These are phyloP conservation scores for Apiotrichum sp. DNA, from an alignment of 1,284 basidiomycete species.

Conservation along the genomic window DNA sequence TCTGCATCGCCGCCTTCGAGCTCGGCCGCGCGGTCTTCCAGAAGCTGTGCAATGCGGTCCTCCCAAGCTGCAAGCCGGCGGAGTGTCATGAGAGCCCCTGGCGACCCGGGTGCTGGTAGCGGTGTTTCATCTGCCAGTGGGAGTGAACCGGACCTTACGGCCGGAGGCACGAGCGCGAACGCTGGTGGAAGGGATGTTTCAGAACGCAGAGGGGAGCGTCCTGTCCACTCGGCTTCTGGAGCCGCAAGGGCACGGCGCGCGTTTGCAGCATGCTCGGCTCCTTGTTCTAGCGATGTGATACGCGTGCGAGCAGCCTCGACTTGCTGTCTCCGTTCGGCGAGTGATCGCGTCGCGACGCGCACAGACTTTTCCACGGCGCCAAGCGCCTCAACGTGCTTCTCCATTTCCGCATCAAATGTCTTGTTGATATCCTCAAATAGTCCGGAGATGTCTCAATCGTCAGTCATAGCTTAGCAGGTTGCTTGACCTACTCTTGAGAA, in stretches of 20 bases:
- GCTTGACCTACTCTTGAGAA: slow-evolving; percentile 64
- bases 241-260: slow-evolving; percentile 64
- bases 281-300: slow-evolving; percentile 68
- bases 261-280: slow-evolving; percentile 69
- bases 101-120: slow-evolving; percentile 51
- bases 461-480: no score
- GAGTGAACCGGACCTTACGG: slow-evolving; percentile 49
- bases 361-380: slow-evolving; percentile 80
- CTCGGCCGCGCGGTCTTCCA: slow-evolving; percentile 62
- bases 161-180: slow-evolving; percentile 26
- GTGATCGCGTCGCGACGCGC: slow-evolving; percentile 78
- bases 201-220: slow-evolving; percentile 53
- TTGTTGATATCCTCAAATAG: slow-evolving; percentile 71
- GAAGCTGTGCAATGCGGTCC: slow-evolving; percentile 63
- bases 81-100: slow-evolving; percentile 61
- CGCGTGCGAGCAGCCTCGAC: slow-evolving; percentile 66
- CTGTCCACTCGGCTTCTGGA: slow-evolving; percentile 66
- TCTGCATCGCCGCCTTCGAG: slow-evolving; percentile 73
- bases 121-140: slow-evolving; percentile 18
- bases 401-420: slow-evolving; percentile 78
- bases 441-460: slow-evolving; percentile 63
- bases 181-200: slow-evolving; percentile 51
- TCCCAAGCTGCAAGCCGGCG: slow-evolving; percentile 76
- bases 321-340: slow-evolving; percentile 81
- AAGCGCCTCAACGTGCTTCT: slow-evolving; percentile 76